phyloP scores from a whole-genome alignment of 306 rosid genomes.

The Luffa acutangula region DNA sequence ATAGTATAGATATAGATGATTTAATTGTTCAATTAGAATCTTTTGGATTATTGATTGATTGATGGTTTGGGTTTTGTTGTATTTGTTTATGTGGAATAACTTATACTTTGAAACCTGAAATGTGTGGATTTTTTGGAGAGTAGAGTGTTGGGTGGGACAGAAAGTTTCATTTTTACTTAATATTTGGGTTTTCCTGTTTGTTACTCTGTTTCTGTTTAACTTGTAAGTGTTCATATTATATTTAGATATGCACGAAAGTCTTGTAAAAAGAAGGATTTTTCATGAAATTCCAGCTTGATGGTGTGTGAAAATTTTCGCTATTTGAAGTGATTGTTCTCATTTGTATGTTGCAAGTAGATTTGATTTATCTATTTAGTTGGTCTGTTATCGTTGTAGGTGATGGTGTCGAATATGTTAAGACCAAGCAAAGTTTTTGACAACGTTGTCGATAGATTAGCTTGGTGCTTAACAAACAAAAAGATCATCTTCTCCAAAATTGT shows the following conservation, averaged over 20 bases:
- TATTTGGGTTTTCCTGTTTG: background rate
- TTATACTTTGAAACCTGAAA: background rate
- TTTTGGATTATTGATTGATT: background rate
- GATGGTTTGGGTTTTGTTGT: background rate
- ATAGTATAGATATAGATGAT: too few relatives aligned
- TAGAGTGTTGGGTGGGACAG: background rate
- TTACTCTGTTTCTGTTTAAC: background rate
- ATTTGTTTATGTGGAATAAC: background rate
- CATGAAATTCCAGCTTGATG: background rate
- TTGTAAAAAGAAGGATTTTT: background rate
- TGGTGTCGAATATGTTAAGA: background rate
- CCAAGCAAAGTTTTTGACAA: background rate
- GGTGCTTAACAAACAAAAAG: background rate
- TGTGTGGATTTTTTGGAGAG: background rate
- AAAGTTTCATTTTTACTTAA: background rate
- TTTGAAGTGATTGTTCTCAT: background rate
- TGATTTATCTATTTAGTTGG: background rate
- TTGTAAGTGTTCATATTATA: background rate
- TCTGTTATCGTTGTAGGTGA: background rate
- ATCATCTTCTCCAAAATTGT: slow-evolving; percentile 2
- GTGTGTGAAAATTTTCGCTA: background rate
- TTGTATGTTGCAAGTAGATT: background rate
- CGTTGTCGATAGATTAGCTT: background rate
- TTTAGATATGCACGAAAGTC: background rate
- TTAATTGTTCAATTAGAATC: background rate